Percentiles rank a stretch among this genome's conserved stretches.
phyloP scores from a whole-genome alignment of 352 stramenopile genomes.

The Globisporangium parvum region DNA sequence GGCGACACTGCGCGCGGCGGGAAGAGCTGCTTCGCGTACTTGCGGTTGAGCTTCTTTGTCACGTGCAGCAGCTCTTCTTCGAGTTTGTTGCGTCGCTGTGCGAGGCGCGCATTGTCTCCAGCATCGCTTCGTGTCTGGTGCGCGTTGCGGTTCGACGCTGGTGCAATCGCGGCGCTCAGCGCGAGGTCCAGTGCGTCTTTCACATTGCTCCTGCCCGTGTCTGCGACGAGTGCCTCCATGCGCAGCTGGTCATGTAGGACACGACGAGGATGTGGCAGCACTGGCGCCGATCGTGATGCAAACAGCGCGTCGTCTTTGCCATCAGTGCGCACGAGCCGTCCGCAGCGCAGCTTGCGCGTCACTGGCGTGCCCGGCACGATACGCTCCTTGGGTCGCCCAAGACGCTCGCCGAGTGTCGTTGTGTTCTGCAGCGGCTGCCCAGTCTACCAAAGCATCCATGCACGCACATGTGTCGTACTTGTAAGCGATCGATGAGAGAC shows the following conservation, averaged over 20 bases:
- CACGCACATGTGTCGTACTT: neutral
- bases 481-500: neutral
- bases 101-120: constrained; percentile 14
- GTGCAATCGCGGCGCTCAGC: neutral
- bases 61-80: constrained; percentile 47
- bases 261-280: constrained; percentile 15
- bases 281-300: constrained; percentile 20
- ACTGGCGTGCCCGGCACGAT: constrained; percentile 34
- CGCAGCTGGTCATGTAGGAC: constrained; percentile 11
- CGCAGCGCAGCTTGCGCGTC: constrained; percentile 32
- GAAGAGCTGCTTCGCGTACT: constrained; percentile 56
- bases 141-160: neutral
- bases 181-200: constrained; percentile 16
- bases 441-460: neutral
- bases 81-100: constrained; percentile 28
- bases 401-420: constrained; percentile 31
- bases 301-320: constrained; percentile 16
- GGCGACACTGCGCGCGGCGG: constrained; percentile 18
- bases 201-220: constrained; percentile 3
- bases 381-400: constrained; percentile 20
- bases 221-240: constrained; percentile 15
- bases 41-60: constrained; percentile 65
- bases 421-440: constrained; percentile 20
- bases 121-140: neutral
- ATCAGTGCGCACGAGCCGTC: constrained; percentile 28